These are phyloP conservation scores for Suillus subluteus DNA, from an alignment of 768 basidiomycete genomes.

Conservation along the genomic window DNA sequence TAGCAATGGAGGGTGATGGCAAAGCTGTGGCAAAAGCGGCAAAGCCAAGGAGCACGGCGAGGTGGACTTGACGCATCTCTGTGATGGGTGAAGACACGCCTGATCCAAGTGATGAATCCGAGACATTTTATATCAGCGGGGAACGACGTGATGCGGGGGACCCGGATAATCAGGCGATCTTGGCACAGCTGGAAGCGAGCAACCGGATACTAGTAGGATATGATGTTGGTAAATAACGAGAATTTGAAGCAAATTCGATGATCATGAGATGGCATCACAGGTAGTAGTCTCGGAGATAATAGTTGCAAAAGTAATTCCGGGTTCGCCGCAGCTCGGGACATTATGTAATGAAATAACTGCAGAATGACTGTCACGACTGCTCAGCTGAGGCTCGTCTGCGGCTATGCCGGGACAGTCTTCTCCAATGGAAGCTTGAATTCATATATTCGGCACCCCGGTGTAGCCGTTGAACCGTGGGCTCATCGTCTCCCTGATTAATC, in stretches of 20 bases:
- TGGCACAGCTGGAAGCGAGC: background rate
- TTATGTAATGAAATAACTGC: too few relatives aligned
- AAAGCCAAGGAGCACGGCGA: slow-evolving; percentile 1
- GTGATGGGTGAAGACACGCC: background rate
- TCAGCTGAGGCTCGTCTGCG: too few relatives aligned
- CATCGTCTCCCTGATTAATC: background rate
- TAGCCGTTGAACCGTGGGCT: too few relatives aligned
- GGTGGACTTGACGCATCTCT: background rate
- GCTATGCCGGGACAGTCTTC: too few relatives aligned
- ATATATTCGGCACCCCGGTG: too few relatives aligned
- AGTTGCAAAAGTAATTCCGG: too few relatives aligned
- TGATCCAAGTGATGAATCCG: background rate
- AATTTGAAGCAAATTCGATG: background rate
- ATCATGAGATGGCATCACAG: too few relatives aligned
- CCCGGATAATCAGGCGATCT: background rate
- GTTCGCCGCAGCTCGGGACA: too few relatives aligned
- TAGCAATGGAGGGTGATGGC: background rate
- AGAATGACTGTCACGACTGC: too few relatives aligned
- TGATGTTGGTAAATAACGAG: background rate
- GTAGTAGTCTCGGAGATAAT: too few relatives aligned
- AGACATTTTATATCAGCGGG: background rate
- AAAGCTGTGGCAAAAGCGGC: background rate
- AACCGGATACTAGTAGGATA: background rate
- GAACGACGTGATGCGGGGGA: background rate
- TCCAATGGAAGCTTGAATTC: too few relatives aligned